A percentile compares a stretch with the other conserved stretches of the same genome.
Evolutionary conservation across 2,329 filamentous ascomycete genomes (phyloP).

Genomic region (Neospermospora avenae): DNA sequence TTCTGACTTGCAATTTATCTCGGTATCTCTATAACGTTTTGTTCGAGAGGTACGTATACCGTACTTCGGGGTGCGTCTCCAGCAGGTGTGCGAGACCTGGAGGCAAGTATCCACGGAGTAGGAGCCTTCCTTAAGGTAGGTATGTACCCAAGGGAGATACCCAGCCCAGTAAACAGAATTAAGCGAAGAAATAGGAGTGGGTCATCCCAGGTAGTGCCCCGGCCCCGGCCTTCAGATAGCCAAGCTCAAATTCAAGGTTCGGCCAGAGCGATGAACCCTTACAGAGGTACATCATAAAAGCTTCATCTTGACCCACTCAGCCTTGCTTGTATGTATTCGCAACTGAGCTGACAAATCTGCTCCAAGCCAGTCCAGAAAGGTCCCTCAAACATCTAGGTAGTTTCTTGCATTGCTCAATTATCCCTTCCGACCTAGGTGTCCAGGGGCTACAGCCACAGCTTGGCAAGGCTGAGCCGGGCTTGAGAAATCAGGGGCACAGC

Average conservation of each 20-base stretch:
- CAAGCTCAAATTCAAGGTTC: neutral
- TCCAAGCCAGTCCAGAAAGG: neutral
- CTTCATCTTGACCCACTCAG: neutral
- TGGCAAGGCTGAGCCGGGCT: neutral
- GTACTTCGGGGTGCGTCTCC: too few relatives aligned
- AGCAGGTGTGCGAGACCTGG: too few relatives aligned
- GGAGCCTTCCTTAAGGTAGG: too few relatives aligned
- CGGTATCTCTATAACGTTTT: too few relatives aligned
- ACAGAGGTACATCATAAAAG: neutral
- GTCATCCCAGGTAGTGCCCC: neutral
- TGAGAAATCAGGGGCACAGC: constrained; percentile 1
- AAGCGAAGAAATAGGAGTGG: neutral
- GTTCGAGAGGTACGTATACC: too few relatives aligned
- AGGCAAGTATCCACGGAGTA: too few relatives aligned
- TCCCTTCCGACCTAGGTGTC: neutral
- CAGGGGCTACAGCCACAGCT: neutral
- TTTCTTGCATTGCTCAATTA: neutral
- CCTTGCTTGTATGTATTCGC: neutral
- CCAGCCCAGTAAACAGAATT: too few relatives aligned
- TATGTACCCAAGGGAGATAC: too few relatives aligned
- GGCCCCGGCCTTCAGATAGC: neutral
- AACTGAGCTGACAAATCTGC: too few relatives aligned
- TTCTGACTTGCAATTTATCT: too few relatives aligned
- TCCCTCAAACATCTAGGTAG: neutral
- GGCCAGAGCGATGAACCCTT: neutral